Evolutionary conservation across 192 early-diverging fungal species (phyloP).

Genomic region (Blastocladiella britannica): DNA sequence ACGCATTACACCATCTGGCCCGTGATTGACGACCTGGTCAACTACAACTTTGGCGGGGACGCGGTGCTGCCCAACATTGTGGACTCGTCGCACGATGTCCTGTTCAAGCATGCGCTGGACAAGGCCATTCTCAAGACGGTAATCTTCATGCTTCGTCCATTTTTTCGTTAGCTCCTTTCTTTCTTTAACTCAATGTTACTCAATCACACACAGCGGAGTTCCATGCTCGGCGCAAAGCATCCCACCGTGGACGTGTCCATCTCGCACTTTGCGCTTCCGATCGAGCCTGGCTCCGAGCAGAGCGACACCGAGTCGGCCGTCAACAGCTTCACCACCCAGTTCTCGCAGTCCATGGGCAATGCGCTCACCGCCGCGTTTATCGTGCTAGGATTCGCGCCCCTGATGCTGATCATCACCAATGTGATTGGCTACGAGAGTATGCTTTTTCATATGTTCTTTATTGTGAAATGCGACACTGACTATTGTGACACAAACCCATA

Average conservation of each 20-base stretch:
- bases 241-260: background rate
- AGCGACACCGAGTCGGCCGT: background rate
- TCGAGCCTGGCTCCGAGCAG: background rate
- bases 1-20: background rate
- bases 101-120: background rate
- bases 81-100: background rate
- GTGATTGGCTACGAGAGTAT: background rate
- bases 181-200: background rate
- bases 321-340: too few species aligned
- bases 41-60: background rate
- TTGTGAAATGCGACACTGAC: too few species aligned
- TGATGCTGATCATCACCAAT: background rate
- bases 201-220: background rate
- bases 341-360: background rate
- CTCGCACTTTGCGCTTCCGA: background rate
- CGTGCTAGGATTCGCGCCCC: background rate
- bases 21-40: background rate
- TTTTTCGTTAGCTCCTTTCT: background rate
- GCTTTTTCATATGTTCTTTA: background rate
- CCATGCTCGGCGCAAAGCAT: background rate
- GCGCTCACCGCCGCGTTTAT: background rate
- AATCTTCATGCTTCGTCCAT: background rate
- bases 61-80: background rate
- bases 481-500: too few species aligned
- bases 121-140: background rate